Evolutionary conservation across 352 stramenopile species (phyloP).

Genomic region (Hyaloperonospora brassicae): DNA sequence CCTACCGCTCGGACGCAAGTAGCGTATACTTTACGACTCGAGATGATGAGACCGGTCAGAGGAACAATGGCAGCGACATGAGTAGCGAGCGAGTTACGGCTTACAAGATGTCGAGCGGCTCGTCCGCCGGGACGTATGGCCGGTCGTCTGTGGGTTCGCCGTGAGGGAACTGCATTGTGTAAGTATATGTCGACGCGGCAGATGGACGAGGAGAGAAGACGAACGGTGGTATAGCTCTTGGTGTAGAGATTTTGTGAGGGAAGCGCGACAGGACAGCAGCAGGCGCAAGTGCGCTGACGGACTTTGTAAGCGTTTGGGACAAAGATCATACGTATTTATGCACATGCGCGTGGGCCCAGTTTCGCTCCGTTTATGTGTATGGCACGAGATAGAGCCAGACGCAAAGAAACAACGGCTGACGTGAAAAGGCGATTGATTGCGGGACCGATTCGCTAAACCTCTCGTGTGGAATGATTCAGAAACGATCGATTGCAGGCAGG

Average conservation of each 20-base stretch:
- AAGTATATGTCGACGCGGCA: constrained; percentile 13
- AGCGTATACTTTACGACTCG: constrained; percentile 55
- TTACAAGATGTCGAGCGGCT: constrained; percentile 30
- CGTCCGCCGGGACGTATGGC: constrained; percentile 66
- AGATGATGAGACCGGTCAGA: constrained; percentile 33
- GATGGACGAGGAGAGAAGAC: background rate
- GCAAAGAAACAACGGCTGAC: too few species aligned
- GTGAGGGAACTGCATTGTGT: constrained; percentile 35
- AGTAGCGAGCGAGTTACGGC: constrained; percentile 34
- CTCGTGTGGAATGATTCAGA: too few species aligned
- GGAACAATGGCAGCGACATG: constrained; percentile 8
- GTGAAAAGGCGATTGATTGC: background rate
- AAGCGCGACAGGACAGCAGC: background rate
- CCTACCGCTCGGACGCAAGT: constrained; percentile 44
- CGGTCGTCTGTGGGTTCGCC: constrained; percentile 20
- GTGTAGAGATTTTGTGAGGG: constrained; percentile 8
- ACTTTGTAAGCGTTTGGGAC: constrained; percentile 10
- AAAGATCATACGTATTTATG: constrained; percentile 40
- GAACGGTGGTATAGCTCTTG: constrained; percentile 11
- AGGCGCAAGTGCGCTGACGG: too few species aligned
- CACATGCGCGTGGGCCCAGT: constrained; percentile 11
- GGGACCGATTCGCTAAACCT: background rate
- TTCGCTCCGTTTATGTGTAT: constrained; percentile 3
- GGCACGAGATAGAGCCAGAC: background rate
- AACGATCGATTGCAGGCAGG: too few species aligned